Evolutionary conservation across 2,329 filamentous ascomycete species (phyloP), one percentile per base, ranked within the genome.

Genomic region (Aschersonia sp.): DNA sequence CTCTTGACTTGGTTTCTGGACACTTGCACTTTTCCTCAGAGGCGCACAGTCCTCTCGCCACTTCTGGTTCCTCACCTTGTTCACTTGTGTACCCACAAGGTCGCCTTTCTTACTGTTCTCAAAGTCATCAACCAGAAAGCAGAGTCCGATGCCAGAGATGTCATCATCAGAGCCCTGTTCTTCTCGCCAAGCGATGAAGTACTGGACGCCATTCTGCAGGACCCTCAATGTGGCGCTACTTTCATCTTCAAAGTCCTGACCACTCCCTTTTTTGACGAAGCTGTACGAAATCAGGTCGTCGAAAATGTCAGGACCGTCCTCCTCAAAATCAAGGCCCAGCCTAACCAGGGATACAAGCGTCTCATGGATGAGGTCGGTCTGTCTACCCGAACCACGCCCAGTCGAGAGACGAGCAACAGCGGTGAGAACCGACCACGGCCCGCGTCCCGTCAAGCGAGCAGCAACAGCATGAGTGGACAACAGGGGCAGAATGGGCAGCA

Each of bases 121-220:
- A 98, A 98, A 70, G 88, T 97, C 46, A 94, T 98, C 65, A 98
- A 98, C 63, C 92, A 98, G 65, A 88, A 94, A 61, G 86, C 89
- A 35, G 92, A 98, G 67, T 76, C 86, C 0, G 90, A 97, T 52
- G 92, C 92, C 4, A 80, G 92, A 10, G 90, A 98, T 59, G 85
- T 79, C 44, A 87, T 98, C 40, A 72, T 97, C 41, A 84, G 87
- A 62, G 89, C 90, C 2, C 71, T 98, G 35, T 97, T 98, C 75
- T 94, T 95, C 66, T 88, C 86, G 7, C 77, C 81, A 3, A 86
- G 90, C 52, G 87, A 97, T 57, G 81, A 89, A 55, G 80, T 86
- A 1, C 68, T 98, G 41, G 89, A 95, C 62, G 85, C 87, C 48
- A 97, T 98, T 51, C 72, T 98, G 35, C 85, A 80, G 52, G 92